Conservation (phyloP, 2,329 filamentous ascomycete species). For the Cladosporium cucumerinum region DNA sequence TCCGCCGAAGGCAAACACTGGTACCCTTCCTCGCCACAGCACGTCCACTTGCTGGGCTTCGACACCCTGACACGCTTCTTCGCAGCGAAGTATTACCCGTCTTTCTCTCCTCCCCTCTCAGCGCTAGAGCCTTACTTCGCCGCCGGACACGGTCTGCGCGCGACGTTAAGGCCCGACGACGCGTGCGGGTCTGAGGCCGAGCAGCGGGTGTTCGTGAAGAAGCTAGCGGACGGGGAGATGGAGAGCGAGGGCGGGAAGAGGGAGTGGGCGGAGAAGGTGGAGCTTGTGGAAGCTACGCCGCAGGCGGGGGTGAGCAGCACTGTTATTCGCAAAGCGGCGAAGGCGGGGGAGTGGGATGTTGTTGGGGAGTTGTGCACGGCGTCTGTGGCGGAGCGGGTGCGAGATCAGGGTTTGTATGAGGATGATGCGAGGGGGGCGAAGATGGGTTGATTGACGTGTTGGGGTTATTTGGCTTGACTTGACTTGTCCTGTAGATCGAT, state of each 20-base stretch:
- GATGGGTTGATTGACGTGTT: conserved; percentile 23
- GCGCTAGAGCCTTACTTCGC: conserved; percentile 63
- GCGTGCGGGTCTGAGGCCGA: conserved; percentile 57
- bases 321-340: conserved; percentile 58
- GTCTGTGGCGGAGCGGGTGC: conserved; percentile 58
- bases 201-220: conserved; percentile 55
- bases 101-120: conserved; percentile 45
- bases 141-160: conserved; percentile 55
- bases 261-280: conserved; percentile 60
- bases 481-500: neutral
- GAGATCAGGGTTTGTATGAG: conserved; percentile 55
- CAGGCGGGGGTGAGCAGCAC: conserved; percentile 57
- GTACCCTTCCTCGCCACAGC: conserved; percentile 39
- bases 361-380: conserved; percentile 55
- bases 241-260: conserved; percentile 53
- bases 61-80: conserved; percentile 74
- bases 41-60: conserved; percentile 70
- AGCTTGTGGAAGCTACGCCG: conserved; percentile 54
- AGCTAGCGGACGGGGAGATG: conserved; percentile 46
- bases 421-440: conserved; percentile 30
- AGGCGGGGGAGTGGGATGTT: conserved; percentile 44
- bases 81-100: conserved; percentile 64
- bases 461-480: neutral
- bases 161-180: conserved; percentile 61
- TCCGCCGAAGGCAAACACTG: conserved; percentile 34